phyloP scores from a whole-genome alignment of 1,284 basidiomycete species.

The Agaricales sp. region DNA sequence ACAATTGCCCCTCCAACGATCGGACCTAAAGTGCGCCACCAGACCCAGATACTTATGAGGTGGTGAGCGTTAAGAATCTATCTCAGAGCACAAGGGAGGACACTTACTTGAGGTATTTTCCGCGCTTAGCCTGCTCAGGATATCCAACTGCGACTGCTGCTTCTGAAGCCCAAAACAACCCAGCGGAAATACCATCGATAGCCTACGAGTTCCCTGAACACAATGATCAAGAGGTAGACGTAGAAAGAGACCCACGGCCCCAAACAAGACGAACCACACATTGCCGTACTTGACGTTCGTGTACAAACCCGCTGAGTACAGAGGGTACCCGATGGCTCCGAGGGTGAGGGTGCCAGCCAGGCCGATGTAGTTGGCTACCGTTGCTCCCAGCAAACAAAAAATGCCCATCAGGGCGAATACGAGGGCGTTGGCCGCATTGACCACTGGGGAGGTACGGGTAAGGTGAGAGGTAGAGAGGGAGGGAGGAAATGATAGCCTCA shows the following conservation, averaged over 20 bases:
- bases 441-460: not conserved
- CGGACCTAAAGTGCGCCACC: slow-evolving; percentile 9
- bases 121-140: slow-evolving; percentile 8
- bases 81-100: not conserved
- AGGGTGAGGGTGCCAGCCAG: slow-evolving; percentile 1
- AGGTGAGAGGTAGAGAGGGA: not conserved
- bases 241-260: not conserved
- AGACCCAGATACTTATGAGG: slow-evolving; percentile 6
- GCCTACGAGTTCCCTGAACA: slow-evolving; percentile 4
- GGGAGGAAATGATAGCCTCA: too few relatives aligned
- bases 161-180: slow-evolving; percentile 9
- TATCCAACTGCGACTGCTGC: slow-evolving; percentile 8
- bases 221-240: too few relatives aligned
- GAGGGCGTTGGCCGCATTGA: slow-evolving; percentile 2
- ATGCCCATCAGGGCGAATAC: slow-evolving; percentile 3
- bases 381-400: slow-evolving; percentile 2
- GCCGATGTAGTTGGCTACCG: not conserved
- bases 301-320: slow-evolving; percentile 1
- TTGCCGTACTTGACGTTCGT: slow-evolving; percentile 1
- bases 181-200: slow-evolving; percentile 8
- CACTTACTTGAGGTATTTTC: slow-evolving; percentile 7
- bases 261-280: slow-evolving; percentile 1
- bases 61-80: not conserved
- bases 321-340: slow-evolving; percentile 3
- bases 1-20: slow-evolving; percentile 8